Base-by-base conservation (phyloP, 176 grass and related monocot genomes). In the Cenchrus fungigraminus region DNA sequence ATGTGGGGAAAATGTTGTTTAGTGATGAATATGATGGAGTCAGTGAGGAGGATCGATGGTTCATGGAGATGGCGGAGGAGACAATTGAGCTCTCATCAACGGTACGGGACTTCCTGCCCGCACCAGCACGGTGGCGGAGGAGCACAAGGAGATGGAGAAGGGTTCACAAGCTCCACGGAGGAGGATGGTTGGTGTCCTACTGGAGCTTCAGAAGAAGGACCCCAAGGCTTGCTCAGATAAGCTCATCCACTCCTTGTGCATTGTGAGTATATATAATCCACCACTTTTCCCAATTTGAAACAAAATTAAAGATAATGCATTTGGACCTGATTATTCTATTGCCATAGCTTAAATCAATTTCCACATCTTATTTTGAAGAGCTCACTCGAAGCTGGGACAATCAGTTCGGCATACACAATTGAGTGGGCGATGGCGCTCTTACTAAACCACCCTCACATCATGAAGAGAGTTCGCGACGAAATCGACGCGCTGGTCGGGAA, bases 51-150 rank as follows among this genome's bases (percentile, higher is more conserved):
- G 74, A 62, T 53, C 57, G 52, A 60, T 52, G 61, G 13, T 88
- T 95, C 56, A 88, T 82, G 63, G 47, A 19, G 63, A 71, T 89
- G 59, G 66, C 79, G 37, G 72, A 90, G n/a, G 93, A 95, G 83
- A 63, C 70, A 17, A 82, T 88, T 9, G 25, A 73, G 45, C 70
- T 73, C 5, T 7, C 84, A 17, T 44, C 76, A 0, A 73, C 67
- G 20, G 29, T 73, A 16, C 79, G 84, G 84, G 84, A 86, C 43
- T 86, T 52, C 84, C 75, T 79, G 11, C 84, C 74, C 2, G 29
- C 55, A 14, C 22, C 7, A 43, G 54, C 19, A 45, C 75, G 84
- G 10, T 86, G 84, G 75, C 74, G 0, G 69, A 87, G 19, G 59
- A 17, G 11, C 69, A 79, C 56, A 43, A 54, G 76, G 57, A 66